phyloP scores from a whole-genome alignment of 1,284 basidiomycete genomes.

The Ustilago hordei region DNA sequence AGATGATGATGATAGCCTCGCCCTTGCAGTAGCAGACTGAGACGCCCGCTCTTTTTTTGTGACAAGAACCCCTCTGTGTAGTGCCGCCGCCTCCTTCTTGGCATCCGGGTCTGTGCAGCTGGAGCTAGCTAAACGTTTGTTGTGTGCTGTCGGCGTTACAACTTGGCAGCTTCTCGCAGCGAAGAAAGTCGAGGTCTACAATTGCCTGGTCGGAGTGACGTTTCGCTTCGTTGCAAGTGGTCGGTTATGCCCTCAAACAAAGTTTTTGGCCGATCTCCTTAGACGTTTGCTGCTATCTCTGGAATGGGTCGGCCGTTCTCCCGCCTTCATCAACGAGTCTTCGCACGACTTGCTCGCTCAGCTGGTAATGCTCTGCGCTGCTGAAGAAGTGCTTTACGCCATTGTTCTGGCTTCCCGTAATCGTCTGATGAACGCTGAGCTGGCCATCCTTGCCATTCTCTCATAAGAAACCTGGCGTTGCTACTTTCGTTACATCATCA shows the following conservation, averaged over 20 bases:
- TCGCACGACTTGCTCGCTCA: neutral
- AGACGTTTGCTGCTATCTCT: neutral
- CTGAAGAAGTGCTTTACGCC: neutral
- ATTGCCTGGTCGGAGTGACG: neutral
- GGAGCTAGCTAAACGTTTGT: too few relatives aligned
- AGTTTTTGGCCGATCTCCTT: neutral
- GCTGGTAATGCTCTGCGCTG: neutral
- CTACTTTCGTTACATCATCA: neutral
- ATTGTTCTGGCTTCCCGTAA: neutral
- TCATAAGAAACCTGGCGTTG: neutral
- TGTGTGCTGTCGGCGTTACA: neutral
- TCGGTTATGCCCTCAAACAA: slow-evolving; percentile 1
- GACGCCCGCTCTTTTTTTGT: neutral
- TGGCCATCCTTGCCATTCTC: neutral
- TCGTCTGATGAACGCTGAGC: neutral
- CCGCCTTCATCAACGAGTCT: neutral
- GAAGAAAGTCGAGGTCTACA: neutral
- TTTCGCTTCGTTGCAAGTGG: neutral
- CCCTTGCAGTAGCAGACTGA: slow-evolving; percentile 1
- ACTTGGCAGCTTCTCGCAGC: slow-evolving; percentile 4
- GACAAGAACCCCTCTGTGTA: neutral
- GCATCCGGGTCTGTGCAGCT: neutral
- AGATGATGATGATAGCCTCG: neutral
- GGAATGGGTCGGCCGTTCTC: neutral
- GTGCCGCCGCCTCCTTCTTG: neutral